phyloP scores from a whole-genome alignment of 1,139 yeast genomes.

The Yamadazyma oceani region DNA sequence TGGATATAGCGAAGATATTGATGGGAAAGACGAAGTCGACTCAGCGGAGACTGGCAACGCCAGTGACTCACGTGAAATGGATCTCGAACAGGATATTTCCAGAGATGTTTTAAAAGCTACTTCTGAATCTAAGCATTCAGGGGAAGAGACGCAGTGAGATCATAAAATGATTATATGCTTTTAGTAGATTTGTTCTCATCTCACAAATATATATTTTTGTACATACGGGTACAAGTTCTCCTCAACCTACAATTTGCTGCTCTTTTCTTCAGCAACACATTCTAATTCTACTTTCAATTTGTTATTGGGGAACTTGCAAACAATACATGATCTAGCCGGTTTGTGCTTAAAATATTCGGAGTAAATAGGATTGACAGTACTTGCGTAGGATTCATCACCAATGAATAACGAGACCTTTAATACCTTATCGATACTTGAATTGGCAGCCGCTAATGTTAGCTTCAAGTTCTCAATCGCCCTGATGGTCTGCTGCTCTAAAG shows the following conservation, averaged over 20 bases:
- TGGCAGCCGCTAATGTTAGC: constrained; percentile 5
- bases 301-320: constrained; percentile 44
- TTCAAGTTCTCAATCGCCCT: constrained; percentile 6
- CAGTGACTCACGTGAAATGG: too few species aligned
- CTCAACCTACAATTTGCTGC: background rate
- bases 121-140: too few species aligned
- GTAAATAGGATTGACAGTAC: constrained; percentile 25
- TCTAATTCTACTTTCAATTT: constrained; percentile 44
- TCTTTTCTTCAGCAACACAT: constrained; percentile 28
- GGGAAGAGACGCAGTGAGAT: too few species aligned
- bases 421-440: constrained; percentile 5
- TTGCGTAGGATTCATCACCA: constrained; percentile 6
- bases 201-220: background rate
- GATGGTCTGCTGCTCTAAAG: constrained; percentile 6
- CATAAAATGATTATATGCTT: too few species aligned
- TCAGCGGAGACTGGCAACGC: too few species aligned
- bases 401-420: constrained; percentile 8
- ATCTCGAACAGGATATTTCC: too few species aligned
- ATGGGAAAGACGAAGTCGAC: too few species aligned
- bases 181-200: too few species aligned
- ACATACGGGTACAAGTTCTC: too few species aligned
- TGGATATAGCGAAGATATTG: too few species aligned
- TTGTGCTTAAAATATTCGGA: constrained; percentile 39
- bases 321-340: constrained; percentile 54
- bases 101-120: too few species aligned